phyloP scores from a whole-genome alignment of 1,284 basidiomycete species.

The Caloboletus inedulis region DNA sequence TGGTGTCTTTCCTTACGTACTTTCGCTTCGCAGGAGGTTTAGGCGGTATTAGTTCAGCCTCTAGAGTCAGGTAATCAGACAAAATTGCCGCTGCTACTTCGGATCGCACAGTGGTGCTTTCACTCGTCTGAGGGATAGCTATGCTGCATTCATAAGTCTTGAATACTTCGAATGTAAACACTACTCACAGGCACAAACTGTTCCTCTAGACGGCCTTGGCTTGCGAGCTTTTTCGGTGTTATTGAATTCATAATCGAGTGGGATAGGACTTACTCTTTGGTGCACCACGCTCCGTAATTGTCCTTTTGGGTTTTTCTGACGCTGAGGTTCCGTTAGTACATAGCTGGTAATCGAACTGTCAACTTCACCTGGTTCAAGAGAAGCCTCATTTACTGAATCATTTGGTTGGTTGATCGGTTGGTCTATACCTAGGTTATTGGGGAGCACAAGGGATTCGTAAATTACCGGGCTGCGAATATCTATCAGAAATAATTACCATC shows the following conservation, averaged over 20 bases:
- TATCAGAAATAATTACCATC: constrained; percentile 8
- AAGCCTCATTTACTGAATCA: neutral
- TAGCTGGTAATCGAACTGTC: neutral
- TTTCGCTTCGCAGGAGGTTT: constrained; percentile 12
- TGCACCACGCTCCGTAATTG: neutral
- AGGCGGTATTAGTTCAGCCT: constrained; percentile 3
- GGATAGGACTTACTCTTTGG: constrained; percentile 14
- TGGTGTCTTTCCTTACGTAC: constrained; percentile 8
- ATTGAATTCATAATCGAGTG: constrained; percentile 2
- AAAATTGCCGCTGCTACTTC: constrained; percentile 28
- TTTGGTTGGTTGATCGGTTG: neutral
- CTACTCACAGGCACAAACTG: constrained; percentile 24
- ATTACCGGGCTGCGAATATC: neutral
- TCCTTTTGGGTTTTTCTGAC: neutral
- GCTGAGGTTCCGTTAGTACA: constrained; percentile 6
- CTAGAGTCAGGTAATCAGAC: neutral
- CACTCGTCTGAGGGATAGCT: constrained; percentile 27
- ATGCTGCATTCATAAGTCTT: constrained; percentile 25
- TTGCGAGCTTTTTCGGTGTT: constrained; percentile 13
- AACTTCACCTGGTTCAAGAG: constrained; percentile 15
- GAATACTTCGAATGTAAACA: constrained; percentile 4
- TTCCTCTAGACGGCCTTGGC: neutral
- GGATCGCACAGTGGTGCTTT: constrained; percentile 14
- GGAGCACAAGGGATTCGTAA: neutral
- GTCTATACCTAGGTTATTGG: constrained; percentile 8